Percentiles rank a stretch among this genome's conserved stretches.
Conservation (phyloP, 257 asterid species). For the Ophiorrhiza pumila region DNA sequence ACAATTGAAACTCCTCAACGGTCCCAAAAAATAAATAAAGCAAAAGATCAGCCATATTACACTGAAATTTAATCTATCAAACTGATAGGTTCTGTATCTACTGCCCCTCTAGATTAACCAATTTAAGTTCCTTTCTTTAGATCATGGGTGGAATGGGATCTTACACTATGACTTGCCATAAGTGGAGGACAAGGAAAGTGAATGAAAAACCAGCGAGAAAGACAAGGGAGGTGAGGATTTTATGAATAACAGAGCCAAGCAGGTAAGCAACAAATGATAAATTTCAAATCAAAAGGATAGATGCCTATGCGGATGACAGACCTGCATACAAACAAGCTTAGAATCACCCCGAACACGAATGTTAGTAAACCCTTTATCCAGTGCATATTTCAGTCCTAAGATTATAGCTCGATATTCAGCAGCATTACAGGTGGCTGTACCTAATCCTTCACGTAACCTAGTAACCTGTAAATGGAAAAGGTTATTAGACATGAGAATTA, state of each 20-base stretch:
- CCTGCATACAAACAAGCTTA: conserved; percentile 99
- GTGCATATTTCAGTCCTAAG: conserved; percentile 82
- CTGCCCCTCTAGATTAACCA: background rate
- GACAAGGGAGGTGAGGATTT: background rate
- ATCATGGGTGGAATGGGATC: background rate
- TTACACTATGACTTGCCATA: background rate
- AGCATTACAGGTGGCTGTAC: conserved; percentile 78
- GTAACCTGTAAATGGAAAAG: conserved; percentile 53
- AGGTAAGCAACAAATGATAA: background rate
- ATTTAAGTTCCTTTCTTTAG: background rate
- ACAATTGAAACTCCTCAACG: background rate
- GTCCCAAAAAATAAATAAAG: background rate
- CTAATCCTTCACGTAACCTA: conserved; percentile 93
- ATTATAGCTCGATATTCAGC: conserved; percentile 96
- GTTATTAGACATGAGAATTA: conserved; percentile 3
- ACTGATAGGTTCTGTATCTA: background rate
- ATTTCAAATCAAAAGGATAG: background rate
- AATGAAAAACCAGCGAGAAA: background rate
- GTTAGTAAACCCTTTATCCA: conserved; percentile 75
- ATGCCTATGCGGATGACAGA: conserved; percentile 18
- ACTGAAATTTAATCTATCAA: background rate
- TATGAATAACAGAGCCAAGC: background rate
- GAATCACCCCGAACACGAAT: conserved; percentile 97
- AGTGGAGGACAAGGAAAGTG: background rate
- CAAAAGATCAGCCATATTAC: background rate